Base-by-base conservation (phyloP, 768 basidiomycete species). In the Naganishia onofrii region DNA sequence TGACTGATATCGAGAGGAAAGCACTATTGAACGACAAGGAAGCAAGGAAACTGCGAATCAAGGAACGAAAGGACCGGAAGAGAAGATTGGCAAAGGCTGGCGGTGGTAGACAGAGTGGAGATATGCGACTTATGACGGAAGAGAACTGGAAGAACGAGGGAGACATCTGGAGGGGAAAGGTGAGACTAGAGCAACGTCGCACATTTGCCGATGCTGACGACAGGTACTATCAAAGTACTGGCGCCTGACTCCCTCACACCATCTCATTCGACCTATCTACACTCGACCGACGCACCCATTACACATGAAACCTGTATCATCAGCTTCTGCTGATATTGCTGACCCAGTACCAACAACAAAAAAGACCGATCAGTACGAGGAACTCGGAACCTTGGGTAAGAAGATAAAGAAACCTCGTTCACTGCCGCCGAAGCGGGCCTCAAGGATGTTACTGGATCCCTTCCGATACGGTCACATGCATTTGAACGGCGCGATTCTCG, bases 271-370 rank as follows among this genome's bases (percentile, higher is more conserved):
- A 60, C 79, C 79, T 21, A 70, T 80, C n/a, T 67, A 69, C 32
- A 73, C 79, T 7, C 74, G 78, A 55, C 79, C 79, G 1, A 70
- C 72, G 13, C 79, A 77, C 71, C 75, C 79, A 13, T 51, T 78
- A 15, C 74, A 57, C 32, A 44, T 48, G 31, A 60, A 57, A n/a
- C 67, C 67, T 32, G 52, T 70, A 23, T 53, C 31, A 23, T 55
- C 8, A 32, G 48, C 60, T 67, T 34, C 36, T 6, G 38, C 36
- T 6, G 38, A 63, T 32, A 44, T 31, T 38, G 26, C 12, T 52
- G 9, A 57, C 3, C 26, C 56, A 15, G 12, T 52, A n/a, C 19
- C 23, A 9, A 32, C 23, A 23, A 12, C 52, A 3, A 31, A 26
- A 23, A 63, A 46, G 42, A n/a, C 12, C 2, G 42, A 63, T 34